Percentiles rank a stretch among this genome's conserved stretches.
Evolutionary conservation across 192 early-diverging fungal species (phyloP).

Genomic region (Coemansia interrupta): DNA sequence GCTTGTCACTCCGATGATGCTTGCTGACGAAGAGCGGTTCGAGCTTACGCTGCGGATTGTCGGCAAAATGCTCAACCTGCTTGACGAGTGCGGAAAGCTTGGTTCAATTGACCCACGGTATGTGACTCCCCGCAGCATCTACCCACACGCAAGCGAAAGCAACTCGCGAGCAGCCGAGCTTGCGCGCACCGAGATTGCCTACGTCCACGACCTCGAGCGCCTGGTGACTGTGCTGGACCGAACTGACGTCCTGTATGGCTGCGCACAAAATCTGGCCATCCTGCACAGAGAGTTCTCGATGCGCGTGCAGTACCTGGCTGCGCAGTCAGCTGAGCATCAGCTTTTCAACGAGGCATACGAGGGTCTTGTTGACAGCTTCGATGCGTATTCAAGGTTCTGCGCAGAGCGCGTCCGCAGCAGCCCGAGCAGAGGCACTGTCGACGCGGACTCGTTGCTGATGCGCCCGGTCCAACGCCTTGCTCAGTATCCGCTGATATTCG

Average conservation of each 20-base stretch:
- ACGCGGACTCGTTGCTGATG: conserved; percentile 43
- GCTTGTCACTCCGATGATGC: conserved; percentile 7
- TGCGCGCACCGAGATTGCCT: conserved; percentile 47
- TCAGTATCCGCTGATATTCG: conserved; percentile 49
- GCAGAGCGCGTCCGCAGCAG: conserved; percentile 26
- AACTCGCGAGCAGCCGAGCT: conserved; percentile 25
- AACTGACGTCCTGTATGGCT: conserved; percentile 20
- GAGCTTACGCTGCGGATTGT: conserved; percentile 32
- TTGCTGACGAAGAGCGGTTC: conserved; percentile 14
- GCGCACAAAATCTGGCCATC: conserved; percentile 23
- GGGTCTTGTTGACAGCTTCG: conserved; percentile 18
- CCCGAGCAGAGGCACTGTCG: conserved; percentile 19
- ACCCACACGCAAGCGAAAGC: conserved; percentile 18
- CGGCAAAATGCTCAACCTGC: conserved; percentile 23
- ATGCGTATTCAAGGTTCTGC: conserved; percentile 39
- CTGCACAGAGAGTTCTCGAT: conserved; percentile 43
- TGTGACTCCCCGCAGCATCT: conserved; percentile 32
- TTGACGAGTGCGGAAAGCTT: conserved; percentile 28
- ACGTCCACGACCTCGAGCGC: conserved; percentile 49
- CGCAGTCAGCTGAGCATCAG: conserved; percentile 24
- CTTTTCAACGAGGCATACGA: conserved; percentile 27
- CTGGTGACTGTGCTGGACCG: conserved; percentile 8
- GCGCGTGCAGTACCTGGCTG: conserved; percentile 47
- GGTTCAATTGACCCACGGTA: conserved; percentile 28
- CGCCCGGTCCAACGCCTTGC: conserved; percentile 49